These are phyloP conservation scores for Lecanosticta acicola DNA, from an alignment of 2,329 filamentous ascomycete species.

Conservation along the genomic window DNA sequence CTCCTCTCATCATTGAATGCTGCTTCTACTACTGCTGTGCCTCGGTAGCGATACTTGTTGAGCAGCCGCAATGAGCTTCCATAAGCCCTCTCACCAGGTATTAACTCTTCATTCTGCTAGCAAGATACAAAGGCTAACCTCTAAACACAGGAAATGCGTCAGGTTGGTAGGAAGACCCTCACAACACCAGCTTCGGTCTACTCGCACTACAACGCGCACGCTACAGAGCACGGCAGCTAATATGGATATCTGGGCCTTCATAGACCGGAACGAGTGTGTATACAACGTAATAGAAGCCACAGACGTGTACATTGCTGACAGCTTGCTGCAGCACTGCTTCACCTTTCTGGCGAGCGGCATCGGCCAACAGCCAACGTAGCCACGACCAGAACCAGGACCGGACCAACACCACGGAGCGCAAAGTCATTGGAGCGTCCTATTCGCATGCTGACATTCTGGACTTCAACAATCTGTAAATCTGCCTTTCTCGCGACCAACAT, in stretches of 20 bases:
- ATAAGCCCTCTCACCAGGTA: constrained; percentile 41
- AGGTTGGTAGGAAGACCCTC: constrained; percentile 75
- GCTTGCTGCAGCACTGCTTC: constrained; percentile 61
- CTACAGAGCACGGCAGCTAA: constrained; percentile 32
- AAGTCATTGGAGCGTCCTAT: constrained; percentile 90
- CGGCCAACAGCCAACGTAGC: constrained; percentile 39
- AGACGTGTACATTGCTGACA: constrained; percentile 6
- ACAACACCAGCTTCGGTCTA: constrained; percentile 15
- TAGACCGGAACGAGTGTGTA: constrained; percentile 34
- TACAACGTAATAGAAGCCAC: neutral
- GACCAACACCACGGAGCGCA: constrained; percentile 48
- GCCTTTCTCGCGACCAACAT: neutral
- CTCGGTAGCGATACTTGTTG: neutral
- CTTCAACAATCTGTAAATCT: constrained; percentile 67
- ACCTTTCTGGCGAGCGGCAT: constrained; percentile 73
- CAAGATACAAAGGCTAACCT: neutral
- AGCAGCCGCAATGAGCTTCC: constrained; percentile 37
- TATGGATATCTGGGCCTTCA: constrained; percentile 30
- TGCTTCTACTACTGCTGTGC: neutral
- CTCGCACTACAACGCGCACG: constrained; percentile 10
- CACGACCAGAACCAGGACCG: constrained; percentile 29
- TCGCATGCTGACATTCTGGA: constrained; percentile 94
- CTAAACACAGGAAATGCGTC: constrained; percentile 82
- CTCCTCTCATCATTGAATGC: neutral
- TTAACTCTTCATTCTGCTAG: neutral